Conservation (phyloP, 768 basidiomycete genomes). For the Tulasnella sp. region DNA sequence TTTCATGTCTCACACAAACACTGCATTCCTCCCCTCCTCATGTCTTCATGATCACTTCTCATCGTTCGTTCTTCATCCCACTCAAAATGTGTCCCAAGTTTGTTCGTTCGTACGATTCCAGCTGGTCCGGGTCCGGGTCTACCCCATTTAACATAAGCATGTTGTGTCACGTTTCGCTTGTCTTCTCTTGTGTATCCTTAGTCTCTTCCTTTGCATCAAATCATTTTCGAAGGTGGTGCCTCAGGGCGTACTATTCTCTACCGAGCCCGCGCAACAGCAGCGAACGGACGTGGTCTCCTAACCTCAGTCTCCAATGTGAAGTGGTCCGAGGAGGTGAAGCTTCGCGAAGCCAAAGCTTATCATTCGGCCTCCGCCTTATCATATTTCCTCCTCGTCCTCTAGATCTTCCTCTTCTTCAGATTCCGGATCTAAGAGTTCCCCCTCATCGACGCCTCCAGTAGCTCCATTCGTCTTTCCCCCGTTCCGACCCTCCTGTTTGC, state of each 20-base stretch:
- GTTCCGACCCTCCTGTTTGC: constrained; percentile 45
- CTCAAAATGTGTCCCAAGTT: not conserved
- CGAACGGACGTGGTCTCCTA: not conserved
- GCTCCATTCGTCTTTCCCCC: constrained; percentile 28
- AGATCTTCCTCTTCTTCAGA: constrained; percentile 28
- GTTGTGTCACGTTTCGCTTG: not conserved
- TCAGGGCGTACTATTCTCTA: not conserved
- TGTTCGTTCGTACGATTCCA: not conserved
- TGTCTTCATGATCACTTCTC: not conserved
- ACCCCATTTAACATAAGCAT: no score
- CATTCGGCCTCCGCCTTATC: not conserved
- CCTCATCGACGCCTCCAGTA: constrained; percentile 42
- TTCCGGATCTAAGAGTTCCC: constrained; percentile 53
- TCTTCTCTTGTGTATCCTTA: not conserved
- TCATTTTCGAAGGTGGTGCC: not conserved
- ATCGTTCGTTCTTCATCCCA: not conserved
- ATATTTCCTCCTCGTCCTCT: constrained; percentile 23
- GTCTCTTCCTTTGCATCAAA: not conserved
- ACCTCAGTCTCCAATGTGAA: not conserved
- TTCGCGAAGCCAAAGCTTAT: not conserved
- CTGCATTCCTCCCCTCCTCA: not conserved
- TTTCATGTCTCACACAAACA: not conserved
- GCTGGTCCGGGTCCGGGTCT: no score
- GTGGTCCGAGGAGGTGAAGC: not conserved
- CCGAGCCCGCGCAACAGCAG: not conserved